Percentiles rank a stretch among this genome's conserved stretches.
phyloP scores from a whole-genome alignment of 768 basidiomycete species.

The Rhizopogon salebrosus region DNA sequence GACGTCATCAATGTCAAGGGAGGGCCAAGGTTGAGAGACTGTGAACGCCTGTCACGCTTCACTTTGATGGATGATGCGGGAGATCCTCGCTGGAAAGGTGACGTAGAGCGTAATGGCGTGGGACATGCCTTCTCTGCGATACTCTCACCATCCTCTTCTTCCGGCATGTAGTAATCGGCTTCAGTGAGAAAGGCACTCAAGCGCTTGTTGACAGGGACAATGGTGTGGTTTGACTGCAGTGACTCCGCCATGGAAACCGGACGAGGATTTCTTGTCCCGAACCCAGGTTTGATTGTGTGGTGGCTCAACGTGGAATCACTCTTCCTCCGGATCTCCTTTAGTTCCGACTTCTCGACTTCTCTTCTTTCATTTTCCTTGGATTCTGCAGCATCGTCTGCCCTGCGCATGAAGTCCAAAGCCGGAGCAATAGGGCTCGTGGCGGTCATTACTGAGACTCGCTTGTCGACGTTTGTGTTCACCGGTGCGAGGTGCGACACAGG shows the following conservation, averaged over 20 bases:
- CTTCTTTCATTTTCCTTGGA: constrained; percentile 23
- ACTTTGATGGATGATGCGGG: constrained; percentile 42
- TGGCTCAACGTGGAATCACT: constrained; percentile 81
- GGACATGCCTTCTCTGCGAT: background rate
- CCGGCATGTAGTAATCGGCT: constrained; percentile 59
- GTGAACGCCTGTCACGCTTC: constrained; percentile 51
- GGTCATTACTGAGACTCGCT: constrained; percentile 48
- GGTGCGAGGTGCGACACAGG: constrained; percentile 19
- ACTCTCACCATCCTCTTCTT: constrained; percentile 43
- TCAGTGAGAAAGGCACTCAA: constrained; percentile 65
- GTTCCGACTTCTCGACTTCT: constrained; percentile 31
- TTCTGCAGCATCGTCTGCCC: constrained; percentile 30
- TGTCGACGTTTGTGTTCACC: constrained; percentile 25
- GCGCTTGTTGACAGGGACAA: constrained; percentile 63
- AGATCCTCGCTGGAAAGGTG: constrained; percentile 25
- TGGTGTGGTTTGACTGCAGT: constrained; percentile 65
- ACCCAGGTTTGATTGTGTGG: constrained; percentile 58
- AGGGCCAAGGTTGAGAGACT: constrained; percentile 53
- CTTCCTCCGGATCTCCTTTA: constrained; percentile 73
- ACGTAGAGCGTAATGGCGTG: constrained; percentile 13
- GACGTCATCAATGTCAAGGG: constrained; percentile 25
- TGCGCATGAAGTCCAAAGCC: constrained; percentile 50
- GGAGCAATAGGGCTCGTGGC: constrained; percentile 51
- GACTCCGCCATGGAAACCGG: constrained; percentile 80
- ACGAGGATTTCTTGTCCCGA: constrained; percentile 50